Conservation (phyloP, 2,329 filamentous ascomycete genomes). For the Ceratocystis destructans region DNA sequence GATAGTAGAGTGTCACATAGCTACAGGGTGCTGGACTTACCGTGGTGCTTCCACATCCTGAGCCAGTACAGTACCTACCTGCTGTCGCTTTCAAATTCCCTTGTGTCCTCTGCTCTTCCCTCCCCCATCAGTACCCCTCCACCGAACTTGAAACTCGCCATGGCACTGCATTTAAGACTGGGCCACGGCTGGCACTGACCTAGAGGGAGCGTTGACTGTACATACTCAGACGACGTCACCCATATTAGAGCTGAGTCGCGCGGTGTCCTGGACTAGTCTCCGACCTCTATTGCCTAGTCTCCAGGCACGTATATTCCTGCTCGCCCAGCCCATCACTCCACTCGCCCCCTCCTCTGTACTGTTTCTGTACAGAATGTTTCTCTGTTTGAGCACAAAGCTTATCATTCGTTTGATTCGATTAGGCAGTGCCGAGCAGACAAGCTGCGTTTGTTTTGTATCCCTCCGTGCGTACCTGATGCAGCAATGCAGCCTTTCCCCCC, state of each 20-base stretch:
- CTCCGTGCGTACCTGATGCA: background rate
- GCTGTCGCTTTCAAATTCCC: background rate
- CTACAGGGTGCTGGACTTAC: background rate
- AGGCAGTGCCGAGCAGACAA: background rate
- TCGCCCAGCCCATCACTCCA: background rate
- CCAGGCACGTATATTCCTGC: background rate
- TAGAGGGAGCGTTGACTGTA: background rate
- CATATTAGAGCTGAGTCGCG: background rate
- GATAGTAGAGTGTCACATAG: background rate
- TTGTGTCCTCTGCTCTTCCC: background rate
- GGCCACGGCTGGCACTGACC: background rate
- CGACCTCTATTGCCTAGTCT: background rate
- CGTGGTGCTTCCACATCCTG: background rate
- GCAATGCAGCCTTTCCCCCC: background rate
- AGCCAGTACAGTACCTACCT: background rate
- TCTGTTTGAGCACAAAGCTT: background rate
- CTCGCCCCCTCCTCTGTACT: background rate
- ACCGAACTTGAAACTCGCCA: background rate
- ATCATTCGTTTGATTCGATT: background rate
- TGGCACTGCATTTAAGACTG: background rate
- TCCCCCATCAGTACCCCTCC: background rate
- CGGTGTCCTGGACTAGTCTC: background rate
- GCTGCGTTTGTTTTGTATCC: background rate
- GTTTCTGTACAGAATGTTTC: background rate
- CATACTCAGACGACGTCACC: background rate